Evolutionary conservation across 805 yeast genomes (phyloP).

Genomic region (Wickerhamiella cacticola): DNA sequence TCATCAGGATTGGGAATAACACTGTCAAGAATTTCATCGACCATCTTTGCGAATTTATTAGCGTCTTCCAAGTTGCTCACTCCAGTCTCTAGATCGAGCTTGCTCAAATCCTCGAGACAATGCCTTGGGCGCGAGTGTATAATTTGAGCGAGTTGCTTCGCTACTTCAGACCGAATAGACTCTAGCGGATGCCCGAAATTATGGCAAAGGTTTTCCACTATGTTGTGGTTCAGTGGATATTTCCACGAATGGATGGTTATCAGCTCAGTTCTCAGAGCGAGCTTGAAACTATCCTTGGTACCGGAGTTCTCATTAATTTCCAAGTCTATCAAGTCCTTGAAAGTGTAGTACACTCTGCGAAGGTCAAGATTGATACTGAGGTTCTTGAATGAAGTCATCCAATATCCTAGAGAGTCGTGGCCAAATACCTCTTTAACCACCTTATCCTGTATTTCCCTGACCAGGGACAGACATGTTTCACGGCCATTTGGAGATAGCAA

Average conservation of each 20-base stretch:
- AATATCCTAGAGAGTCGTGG: slow-evolving; percentile 59
- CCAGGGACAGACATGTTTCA: background rate
- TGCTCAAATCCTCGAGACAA: background rate
- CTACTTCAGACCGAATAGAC: slow-evolving; percentile 57
- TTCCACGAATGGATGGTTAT: slow-evolving; percentile 44
- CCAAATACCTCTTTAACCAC: slow-evolving; percentile 30
- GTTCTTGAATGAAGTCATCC: slow-evolving; percentile 73
- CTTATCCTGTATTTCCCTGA: background rate
- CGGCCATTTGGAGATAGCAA: background rate
- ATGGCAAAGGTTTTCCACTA: slow-evolving; percentile 36
- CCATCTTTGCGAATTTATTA: background rate
- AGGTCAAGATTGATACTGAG: slow-evolving; percentile 42
- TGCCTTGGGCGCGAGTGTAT: slow-evolving; percentile 36
- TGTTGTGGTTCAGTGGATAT: slow-evolving; percentile 37
- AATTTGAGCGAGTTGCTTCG: slow-evolving; percentile 42
- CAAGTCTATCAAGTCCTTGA: slow-evolving; percentile 36
- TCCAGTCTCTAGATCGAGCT: background rate
- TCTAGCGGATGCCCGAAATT: slow-evolving; percentile 55
- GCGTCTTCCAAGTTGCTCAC: background rate
- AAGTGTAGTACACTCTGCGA: slow-evolving; percentile 50
- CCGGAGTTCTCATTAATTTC: slow-evolving; percentile 47
- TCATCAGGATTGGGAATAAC: background rate
- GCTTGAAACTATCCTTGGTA: slow-evolving; percentile 48
- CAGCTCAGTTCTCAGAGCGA: slow-evolving; percentile 43
- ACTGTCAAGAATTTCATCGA: background rate